Base-by-base conservation (phyloP, 768 basidiomycete genomes). In the Favolaschia claudopus region DNA sequence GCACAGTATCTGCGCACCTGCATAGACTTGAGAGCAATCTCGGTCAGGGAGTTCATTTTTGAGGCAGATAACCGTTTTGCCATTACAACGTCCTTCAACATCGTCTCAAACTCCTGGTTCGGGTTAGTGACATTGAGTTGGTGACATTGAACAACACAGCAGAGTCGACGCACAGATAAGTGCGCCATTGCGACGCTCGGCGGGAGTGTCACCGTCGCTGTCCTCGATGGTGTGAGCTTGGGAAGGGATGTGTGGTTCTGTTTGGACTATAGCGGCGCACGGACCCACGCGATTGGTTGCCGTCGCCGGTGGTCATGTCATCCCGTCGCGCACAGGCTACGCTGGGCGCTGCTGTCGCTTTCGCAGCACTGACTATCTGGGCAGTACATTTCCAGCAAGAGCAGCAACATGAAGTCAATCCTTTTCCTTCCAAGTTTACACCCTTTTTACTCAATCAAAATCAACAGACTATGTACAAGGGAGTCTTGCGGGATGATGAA, bases 361-460 rank as follows among this genome's bases (percentile, higher is more conserved):
- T 89, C 47, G 86, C 91, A 13, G 80, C 82, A 3, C 73, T 89
- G 33, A 92, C 90, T 25, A 85, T 98, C 72, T 96, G 89, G 86
- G 92, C 86, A 19, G 95, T 98, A 28, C 96, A 98, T 71, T 90
- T 82, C 67, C 85, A 95, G 53, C 95, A 98, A 70, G 77, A 82
- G 15, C 84, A 86, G 67, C 95, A 98, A 74, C 88, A 89, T 54
- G 86, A 93, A 66, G 96, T 95, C 63, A 44, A 77, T 68, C 37
- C 36, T 20, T 53, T 48, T 31, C 33, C 49, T 38, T 22, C 28
- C 17, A 25, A 32, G 50, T 22, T n/a, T 24, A 25, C 39, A 33
- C 20, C 33, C 34, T 39, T 31, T 48, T 59, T n/a, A n/a, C n/a
- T n/a, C n/a, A n/a, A n/a, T 53, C 19, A 34, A 27, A 59, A 61